A percentile compares a stretch with the other conserved stretches of the same genome.
Evolutionary conservation across 495 filamentous ascomycete genomes (phyloP).

Genomic region (Aspergillus saccharolyticus): DNA sequence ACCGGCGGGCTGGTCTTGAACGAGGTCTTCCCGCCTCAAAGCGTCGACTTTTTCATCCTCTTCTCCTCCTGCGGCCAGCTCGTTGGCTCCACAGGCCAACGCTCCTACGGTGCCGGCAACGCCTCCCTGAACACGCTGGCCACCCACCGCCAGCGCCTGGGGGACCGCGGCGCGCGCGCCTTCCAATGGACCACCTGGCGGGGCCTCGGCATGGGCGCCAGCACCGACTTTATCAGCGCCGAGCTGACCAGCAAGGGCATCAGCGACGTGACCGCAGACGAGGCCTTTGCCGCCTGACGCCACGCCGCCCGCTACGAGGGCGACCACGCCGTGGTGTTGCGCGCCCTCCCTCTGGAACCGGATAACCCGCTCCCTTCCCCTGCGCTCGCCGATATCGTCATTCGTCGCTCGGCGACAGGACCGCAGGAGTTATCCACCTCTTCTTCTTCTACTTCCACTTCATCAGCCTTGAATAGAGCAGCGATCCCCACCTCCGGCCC

Average conservation of each 20-base stretch:
- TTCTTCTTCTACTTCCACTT: neutral
- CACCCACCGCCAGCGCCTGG: constrained; percentile 21
- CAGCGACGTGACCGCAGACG: constrained; percentile 35
- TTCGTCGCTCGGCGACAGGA: constrained; percentile 18
- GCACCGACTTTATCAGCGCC: constrained; percentile 35
- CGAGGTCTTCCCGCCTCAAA: constrained; percentile 23
- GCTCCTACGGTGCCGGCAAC: constrained; percentile 32
- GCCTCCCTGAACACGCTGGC: constrained; percentile 37
- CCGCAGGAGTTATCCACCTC: too few species aligned
- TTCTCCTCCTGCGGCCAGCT: constrained; percentile 38
- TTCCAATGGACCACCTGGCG: constrained; percentile 45
- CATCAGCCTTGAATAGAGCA: neutral
- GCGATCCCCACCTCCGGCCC: constrained; percentile 17
- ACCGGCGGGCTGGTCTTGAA: constrained; percentile 36
- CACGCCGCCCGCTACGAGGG: constrained; percentile 30
- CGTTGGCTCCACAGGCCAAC: constrained; percentile 32
- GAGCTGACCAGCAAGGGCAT: constrained; percentile 42
- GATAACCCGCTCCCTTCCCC: constrained; percentile 22
- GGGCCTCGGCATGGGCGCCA: constrained; percentile 36
- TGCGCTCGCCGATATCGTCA: constrained; percentile 31
- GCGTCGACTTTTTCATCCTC: constrained; percentile 34
- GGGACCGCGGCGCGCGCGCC: constrained; percentile 33
- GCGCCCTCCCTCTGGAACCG: constrained; percentile 20
- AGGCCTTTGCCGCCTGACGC: constrained; percentile 42
- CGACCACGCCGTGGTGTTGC: constrained; percentile 34